These are phyloP conservation scores for Platanthera guangdongensis DNA, from an alignment of 106 monocot species.

Conservation along the genomic window DNA sequence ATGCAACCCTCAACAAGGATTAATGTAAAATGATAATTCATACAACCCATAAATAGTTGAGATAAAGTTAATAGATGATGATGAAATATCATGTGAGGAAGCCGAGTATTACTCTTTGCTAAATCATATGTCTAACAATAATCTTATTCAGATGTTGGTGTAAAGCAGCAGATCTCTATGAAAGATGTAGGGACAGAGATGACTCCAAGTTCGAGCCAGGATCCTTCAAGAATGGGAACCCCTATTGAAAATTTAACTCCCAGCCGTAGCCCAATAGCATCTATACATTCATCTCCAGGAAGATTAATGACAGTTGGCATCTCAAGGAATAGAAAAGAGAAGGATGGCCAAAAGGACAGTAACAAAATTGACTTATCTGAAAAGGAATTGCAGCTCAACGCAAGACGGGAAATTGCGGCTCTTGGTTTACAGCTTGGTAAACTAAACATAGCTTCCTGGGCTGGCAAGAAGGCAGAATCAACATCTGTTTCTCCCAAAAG, in stretches of 20 bases:
- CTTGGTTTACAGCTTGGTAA: constrained; percentile 84
- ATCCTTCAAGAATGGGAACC: constrained; percentile 36
- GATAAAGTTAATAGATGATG: too few relatives aligned
- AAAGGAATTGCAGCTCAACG: constrained; percentile 51
- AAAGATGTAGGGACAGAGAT: constrained; percentile 90
- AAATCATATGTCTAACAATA: background rate
- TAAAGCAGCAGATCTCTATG: constrained; percentile 59
- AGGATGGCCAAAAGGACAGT: background rate
- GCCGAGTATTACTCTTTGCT: too few relatives aligned
- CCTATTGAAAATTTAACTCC: constrained; percentile 10
- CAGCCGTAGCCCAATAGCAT: background rate
- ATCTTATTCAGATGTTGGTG: constrained; percentile 24
- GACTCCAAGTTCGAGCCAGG: constrained; percentile 85
- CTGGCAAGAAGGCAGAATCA: constrained; percentile 24
- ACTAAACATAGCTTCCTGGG: constrained; percentile 87
- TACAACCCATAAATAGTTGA: too few relatives aligned
- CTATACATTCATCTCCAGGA: constrained; percentile 1
- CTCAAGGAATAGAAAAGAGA: too few relatives aligned
- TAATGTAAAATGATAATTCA: too few relatives aligned
- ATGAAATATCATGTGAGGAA: too few relatives aligned
- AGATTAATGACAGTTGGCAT: constrained; percentile 28
- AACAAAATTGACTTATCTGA: constrained; percentile 34
- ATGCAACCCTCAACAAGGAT: too few relatives aligned
- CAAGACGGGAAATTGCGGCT: constrained; percentile 66
- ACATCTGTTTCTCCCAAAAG: constrained; percentile 7